Conservation (phyloP, 164 flowering plant genomes). For the Hamamelis virginiana region DNA sequence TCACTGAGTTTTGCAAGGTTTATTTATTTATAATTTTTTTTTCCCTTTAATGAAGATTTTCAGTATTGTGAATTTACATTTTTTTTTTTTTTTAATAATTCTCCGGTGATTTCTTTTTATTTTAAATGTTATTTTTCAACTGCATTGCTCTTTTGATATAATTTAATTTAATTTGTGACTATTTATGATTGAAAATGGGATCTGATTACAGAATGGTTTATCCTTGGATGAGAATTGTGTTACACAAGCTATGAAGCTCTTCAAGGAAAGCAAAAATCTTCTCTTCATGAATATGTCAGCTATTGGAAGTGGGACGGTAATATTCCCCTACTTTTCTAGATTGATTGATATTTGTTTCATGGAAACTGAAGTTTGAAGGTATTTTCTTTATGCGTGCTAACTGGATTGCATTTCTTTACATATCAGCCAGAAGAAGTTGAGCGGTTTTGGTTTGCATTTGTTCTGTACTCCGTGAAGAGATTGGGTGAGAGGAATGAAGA, state of each 20-base stretch:
- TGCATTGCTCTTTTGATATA: not conserved
- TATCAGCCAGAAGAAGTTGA: slow-evolving; percentile 80
- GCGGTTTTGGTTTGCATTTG: slow-evolving; percentile 76
- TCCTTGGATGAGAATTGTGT: slow-evolving; percentile 45
- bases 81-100: too few species aligned
- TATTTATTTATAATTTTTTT: too few species aligned
- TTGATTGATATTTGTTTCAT: not conserved
- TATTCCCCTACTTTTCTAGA: not conserved
- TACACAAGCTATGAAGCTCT: slow-evolving; percentile 47
- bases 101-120: too few species aligned
- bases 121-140: too few species aligned
- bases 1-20: slow-evolving; percentile 67
- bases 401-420: not conserved
- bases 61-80: not conserved
- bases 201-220: slow-evolving; percentile 45
- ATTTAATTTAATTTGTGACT: not conserved
- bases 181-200: not conserved
- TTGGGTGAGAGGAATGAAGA: slow-evolving; percentile 37
- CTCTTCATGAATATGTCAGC: slow-evolving; percentile 46
- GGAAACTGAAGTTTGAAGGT: not conserved
- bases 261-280: slow-evolving; percentile 61
- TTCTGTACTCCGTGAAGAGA: slow-evolving; percentile 63
- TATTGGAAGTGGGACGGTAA: slow-evolving; percentile 67
- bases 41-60: not conserved
- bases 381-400: not conserved